Evolutionary conservation across 306 rosid species (phyloP).

Genomic region (Sophora flavescens): DNA sequence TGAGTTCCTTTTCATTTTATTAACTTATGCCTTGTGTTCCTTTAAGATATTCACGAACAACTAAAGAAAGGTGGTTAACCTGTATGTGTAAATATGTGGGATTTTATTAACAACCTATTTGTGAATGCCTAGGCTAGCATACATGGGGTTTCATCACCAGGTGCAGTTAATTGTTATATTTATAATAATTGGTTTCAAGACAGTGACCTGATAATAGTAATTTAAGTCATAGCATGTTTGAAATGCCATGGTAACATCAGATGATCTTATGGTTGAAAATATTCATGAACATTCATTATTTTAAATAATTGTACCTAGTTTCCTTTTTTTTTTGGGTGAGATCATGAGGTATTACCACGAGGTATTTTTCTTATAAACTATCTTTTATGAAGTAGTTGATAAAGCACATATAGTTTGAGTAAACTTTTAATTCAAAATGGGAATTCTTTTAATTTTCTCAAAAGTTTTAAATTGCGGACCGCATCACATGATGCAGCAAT

Average conservation of each 20-base stretch:
- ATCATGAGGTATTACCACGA: background rate
- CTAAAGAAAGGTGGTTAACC: background rate
- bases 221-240: background rate
- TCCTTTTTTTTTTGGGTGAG: background rate
- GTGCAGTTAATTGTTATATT: background rate
- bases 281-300: background rate
- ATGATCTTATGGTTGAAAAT: conserved; percentile 8
- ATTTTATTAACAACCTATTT: conserved; percentile 12
- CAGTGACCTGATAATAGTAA: background rate
- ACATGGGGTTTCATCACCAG: background rate
- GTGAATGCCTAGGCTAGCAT: conserved; percentile 16
- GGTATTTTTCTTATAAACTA: background rate
- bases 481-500: too few relatives aligned
- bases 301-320: background rate
- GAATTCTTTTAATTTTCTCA: background rate
- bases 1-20: conserved; percentile 55
- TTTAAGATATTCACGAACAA: background rate
- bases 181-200: background rate
- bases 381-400: background rate
- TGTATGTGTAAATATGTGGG: conserved; percentile 19
- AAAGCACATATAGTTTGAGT: conserved; percentile 8
- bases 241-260: background rate
- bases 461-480: too few relatives aligned
- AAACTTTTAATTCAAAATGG: background rate
- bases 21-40: conserved; percentile 3